Evolutionary conservation across 805 yeast species (phyloP), one percentile per base, ranked within the genome.

Genomic region (Candida maris): DNA sequence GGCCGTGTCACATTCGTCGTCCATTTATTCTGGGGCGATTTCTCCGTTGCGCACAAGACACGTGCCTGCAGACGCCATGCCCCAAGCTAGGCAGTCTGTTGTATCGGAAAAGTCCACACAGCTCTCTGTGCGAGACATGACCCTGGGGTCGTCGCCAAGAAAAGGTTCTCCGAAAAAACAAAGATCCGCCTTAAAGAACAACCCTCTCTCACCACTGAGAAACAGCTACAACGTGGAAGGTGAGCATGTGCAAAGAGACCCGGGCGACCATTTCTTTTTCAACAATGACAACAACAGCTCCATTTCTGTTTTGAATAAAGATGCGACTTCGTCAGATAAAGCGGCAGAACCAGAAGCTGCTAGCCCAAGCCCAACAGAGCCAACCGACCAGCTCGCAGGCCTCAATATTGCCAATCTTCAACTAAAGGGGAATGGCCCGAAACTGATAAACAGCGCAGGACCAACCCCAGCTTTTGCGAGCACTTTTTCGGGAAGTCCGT

Each of bases 71-170:
- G 34, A 34, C 7, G 22, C 29, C 4, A 29, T 30, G 10, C 34
- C 34, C 15, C 25, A 30, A 16, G 27, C 22, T 9, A 21, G n/a
- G 10, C 4, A 30, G n/a, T 12, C 21, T 6, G 13, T 8, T 3
- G 39, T 31, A 10, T 15, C 13, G 12, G 16, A 26, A 19, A 12
- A 20, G 2, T n/a, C 32, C 15, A 20, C 42, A 2, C 43, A 42
- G n/a, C 39, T 32, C 10, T 17, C 46, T n/a, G 25, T 40, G 3
- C 25, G 24, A 33, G 46, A 46, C 10, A 33, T 46, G 38, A 49
- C 57, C 7, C 34, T 52, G 25, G 62, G 62, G 3, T 59, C 64
- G 14, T 56, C 63, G 10, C 64, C 64, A 14, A 38, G 64, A 27
- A 56, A 33, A 30, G 34, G 35, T 2, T 55, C 62, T 3, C 59